Percentiles rank a stretch among this genome's conserved stretches.
Evolutionary conservation across 129 eudicot species (phyloP).

Genomic region (Escallonia rubra): DNA sequence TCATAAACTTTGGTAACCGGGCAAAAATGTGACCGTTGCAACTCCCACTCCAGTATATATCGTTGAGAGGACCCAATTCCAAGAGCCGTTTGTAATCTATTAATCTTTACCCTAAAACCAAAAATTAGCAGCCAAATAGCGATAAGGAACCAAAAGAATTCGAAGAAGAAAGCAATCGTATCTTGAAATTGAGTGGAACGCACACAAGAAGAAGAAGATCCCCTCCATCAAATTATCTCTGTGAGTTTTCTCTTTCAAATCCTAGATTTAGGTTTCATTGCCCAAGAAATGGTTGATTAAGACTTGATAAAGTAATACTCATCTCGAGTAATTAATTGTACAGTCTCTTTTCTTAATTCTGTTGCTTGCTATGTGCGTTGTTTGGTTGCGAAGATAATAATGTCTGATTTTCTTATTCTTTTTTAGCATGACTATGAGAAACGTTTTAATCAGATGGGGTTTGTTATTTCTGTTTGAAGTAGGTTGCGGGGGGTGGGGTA

Average conservation of each 20-base stretch:
- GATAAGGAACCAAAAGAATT: not conserved
- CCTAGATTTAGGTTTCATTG: not conserved
- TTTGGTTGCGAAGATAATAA: too few relatives aligned
- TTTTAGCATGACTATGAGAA: too few relatives aligned
- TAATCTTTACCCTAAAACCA: not conserved
- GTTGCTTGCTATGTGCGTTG: too few relatives aligned
- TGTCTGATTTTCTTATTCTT: too few relatives aligned
- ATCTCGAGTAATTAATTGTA: too few relatives aligned
- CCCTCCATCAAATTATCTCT: not conserved
- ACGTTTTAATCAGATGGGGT: too few relatives aligned
- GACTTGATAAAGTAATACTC: too few relatives aligned
- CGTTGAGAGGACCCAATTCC: not conserved
- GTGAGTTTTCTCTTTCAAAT: slow-evolving; percentile 11
- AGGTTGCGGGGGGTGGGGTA: too few relatives aligned
- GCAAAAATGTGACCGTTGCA: slow-evolving; percentile 17
- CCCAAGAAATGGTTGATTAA: too few relatives aligned
- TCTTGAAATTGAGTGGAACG: not conserved
- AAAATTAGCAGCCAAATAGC: not conserved
- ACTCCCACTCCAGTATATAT: not conserved
- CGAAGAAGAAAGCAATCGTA: not conserved
- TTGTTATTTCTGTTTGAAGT: too few relatives aligned
- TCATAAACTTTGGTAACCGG: not conserved
- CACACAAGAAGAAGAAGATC: too few relatives aligned
- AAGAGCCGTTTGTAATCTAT: not conserved
- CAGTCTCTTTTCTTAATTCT: too few relatives aligned